A percentile compares a stretch with the other conserved stretches of the same genome.
Evolutionary conservation across 2,329 filamentous ascomycete species (phyloP).

Genomic region (Rosellinia necatrix): DNA sequence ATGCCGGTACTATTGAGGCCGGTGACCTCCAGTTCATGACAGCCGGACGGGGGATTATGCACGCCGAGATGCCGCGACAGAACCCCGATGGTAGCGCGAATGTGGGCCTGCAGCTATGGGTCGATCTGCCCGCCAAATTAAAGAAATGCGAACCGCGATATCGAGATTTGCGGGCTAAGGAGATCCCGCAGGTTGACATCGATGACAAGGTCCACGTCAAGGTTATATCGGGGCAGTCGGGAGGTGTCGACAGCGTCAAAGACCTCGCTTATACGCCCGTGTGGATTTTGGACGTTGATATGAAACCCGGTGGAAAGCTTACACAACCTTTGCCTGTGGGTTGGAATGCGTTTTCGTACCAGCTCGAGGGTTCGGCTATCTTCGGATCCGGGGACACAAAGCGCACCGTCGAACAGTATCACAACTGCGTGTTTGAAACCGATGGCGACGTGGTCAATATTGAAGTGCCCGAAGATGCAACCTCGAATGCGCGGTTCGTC

Average conservation of each 20-base stretch:
- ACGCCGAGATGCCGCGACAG: constrained; percentile 90
- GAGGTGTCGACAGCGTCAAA: constrained; percentile 83
- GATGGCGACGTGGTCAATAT: constrained; percentile 77
- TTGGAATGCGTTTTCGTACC: constrained; percentile 92
- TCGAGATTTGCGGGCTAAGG: constrained; percentile 76
- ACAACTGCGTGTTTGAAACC: constrained; percentile 88
- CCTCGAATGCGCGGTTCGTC: constrained; percentile 56
- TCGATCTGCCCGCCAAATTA: constrained; percentile 80
- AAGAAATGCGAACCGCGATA: constrained; percentile 93
- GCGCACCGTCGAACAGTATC: constrained; percentile 67
- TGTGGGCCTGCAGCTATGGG: constrained; percentile 92
- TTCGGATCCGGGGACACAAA: constrained; percentile 61
- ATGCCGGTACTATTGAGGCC: constrained; percentile 75
- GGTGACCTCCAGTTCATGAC: constrained; percentile 99
- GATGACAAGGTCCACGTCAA: constrained; percentile 81
- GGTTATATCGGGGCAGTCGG: constrained; percentile 84
- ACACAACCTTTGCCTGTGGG: constrained; percentile 74
- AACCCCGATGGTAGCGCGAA: constrained; percentile 77
- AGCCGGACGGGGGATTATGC: constrained; percentile 86
- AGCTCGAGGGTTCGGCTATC: constrained; percentile 71
- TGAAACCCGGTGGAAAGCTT: constrained; percentile 79
- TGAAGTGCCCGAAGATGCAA: constrained; percentile 68
- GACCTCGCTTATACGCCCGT: constrained; percentile 96
- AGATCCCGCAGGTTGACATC: constrained; percentile 76
- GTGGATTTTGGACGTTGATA: constrained; percentile 87